Evolutionary conservation across 129 eudicot genomes (phyloP).

Genomic region (Oenanthe sinensis): DNA sequence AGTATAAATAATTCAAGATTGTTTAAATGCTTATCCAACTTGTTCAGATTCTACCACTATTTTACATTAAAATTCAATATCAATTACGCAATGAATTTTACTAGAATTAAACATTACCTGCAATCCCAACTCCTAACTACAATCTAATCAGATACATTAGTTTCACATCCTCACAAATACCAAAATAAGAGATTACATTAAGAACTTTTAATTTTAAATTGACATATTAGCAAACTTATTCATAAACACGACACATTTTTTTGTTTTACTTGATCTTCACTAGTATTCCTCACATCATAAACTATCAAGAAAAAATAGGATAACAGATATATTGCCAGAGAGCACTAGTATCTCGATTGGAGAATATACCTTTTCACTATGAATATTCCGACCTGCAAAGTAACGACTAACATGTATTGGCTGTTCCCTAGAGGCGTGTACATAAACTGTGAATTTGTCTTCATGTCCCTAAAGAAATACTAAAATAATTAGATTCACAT

Average conservation of each 20-base stretch:
- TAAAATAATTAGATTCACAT: neutral
- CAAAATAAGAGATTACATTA: neutral
- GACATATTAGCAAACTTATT: neutral
- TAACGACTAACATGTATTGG: conserved; percentile 32
- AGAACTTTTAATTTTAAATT: neutral
- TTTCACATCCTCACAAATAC: neutral
- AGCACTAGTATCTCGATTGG: neutral
- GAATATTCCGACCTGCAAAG: conserved; percentile 45
- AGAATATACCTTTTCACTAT: conserved; percentile 48
- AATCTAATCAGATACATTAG: neutral
- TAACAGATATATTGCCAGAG: neutral
- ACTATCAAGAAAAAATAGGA: neutral
- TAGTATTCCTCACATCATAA: neutral
- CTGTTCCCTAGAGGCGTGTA: conserved; percentile 56
- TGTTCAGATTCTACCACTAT: neutral
- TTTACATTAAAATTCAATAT: neutral
- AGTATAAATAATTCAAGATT: neutral
- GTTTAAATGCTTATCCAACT: neutral
- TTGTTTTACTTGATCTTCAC: neutral
- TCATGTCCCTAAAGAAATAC: conserved; percentile 48
- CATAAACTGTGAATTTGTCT: conserved; percentile 55
- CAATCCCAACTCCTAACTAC: neutral
- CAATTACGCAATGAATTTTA: neutral
- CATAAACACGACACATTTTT: neutral
- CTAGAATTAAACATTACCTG: neutral